Base-by-base conservation (phyloP, 2,329 filamentous ascomycete genomes). In the Pseudogymnoascus sp. region DNA sequence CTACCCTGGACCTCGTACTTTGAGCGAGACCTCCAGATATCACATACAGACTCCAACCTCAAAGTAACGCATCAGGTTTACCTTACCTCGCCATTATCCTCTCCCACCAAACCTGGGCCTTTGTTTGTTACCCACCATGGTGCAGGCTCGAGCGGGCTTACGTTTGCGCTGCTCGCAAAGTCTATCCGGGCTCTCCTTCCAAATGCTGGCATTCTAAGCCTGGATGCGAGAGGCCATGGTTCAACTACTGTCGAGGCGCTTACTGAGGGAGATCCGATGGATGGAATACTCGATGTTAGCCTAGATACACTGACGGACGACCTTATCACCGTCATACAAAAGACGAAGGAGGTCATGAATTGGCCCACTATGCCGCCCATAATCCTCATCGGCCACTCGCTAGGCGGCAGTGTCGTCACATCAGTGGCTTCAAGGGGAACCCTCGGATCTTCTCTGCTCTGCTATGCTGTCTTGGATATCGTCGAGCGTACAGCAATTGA, bases 401-500 rank as follows among this genome's bases (percentile, higher is more conserved):
- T 97, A 2, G 95, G 95, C 62, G 95, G 95, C 13, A 93, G 93
- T 6, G 90, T 97, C 0, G 86, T 96, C 7, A 96, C 91, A 0
- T 86, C 96, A 71, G 80, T 96, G 63, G 92, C 93, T 11, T 86
- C 83, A 71, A 82, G 81, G 17, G 85, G 85, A 1, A 77, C 80
- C 40, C 77, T 96, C 37, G 90, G 88, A 1, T 74, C 77, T 38
- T 82, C 86, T 26, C 74, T 97, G 1, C 79, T 97, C 15, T 95
- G 91, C 19, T 96, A 93, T 75, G 90, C 87, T 3, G 93, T 97
- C 7, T 80, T 99, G 15, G 95, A 99, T 75, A 91, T 99, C 4
- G 95, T 99, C 29, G 95, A 99, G 76, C 90, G 95, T 10, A 96
- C 91, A 0, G 95, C 95, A 35, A 93, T 99, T 75, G 95, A 97